Percentiles rank a stretch among this genome's conserved stretches.
phyloP scores from a whole-genome alignment of 1,284 basidiomycete species.

The Meira nashicola region DNA sequence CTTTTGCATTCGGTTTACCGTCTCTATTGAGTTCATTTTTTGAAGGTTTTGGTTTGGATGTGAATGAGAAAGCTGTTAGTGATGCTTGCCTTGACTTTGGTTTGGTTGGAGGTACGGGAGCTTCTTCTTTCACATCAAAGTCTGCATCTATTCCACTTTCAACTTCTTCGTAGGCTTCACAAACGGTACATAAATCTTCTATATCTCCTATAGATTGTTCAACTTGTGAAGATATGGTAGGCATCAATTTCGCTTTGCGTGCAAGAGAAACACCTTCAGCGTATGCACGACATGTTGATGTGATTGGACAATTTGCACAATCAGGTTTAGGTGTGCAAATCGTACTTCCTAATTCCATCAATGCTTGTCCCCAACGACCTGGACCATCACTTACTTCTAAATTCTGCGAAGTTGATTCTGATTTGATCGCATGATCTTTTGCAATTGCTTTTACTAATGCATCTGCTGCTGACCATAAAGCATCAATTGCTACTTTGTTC shows the following conservation, averaged over 20 bases:
- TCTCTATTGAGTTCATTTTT: neutral
- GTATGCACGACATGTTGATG: conserved; percentile 15
- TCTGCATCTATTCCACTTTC: neutral
- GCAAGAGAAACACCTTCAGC: conserved; percentile 16
- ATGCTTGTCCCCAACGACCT: conserved; percentile 48
- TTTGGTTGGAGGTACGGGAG: neutral
- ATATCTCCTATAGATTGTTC: neutral
- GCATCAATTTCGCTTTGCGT: neutral
- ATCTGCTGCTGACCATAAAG: conserved; percentile 39
- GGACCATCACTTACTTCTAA: conserved; percentile 20
- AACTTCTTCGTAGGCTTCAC: conserved; percentile 30
- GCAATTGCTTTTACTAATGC: conserved; percentile 30
- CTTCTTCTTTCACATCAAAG: conserved; percentile 16
- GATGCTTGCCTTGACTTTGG: conserved; percentile 9
- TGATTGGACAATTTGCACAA: conserved; percentile 36
- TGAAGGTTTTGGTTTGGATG: neutral
- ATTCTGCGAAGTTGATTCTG: neutral
- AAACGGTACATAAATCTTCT: conserved; percentile 43
- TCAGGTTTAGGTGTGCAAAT: conserved; percentile 36
- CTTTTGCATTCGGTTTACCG: neutral
- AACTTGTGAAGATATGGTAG: neutral
- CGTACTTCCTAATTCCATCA: conserved; percentile 50
- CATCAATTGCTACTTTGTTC: conserved; percentile 35
- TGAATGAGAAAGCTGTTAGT: conserved; percentile 9
- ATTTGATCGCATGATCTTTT: neutral